These are phyloP conservation scores for Apiotrichum laibachii DNA, from an alignment of 1,284 basidiomycete species.

Conservation along the genomic window DNA sequence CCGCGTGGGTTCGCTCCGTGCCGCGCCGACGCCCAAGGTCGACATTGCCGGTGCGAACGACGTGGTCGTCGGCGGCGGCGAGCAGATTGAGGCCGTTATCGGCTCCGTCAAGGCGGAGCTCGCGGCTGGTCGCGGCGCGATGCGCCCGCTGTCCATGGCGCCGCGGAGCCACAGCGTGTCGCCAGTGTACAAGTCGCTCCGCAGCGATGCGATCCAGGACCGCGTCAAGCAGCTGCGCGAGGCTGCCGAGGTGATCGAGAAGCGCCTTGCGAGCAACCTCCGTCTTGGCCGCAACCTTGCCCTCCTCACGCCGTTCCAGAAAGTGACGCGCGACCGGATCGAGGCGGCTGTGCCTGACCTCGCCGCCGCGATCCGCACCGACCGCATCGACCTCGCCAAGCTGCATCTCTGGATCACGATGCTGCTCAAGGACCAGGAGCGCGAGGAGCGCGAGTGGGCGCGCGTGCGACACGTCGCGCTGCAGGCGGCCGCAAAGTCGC, in stretches of 20 bases:
- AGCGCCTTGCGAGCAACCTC: slow-evolving; percentile 67
- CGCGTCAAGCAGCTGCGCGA: slow-evolving; percentile 49
- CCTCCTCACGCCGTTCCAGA: slow-evolving; percentile 80
- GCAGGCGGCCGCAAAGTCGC: slow-evolving; percentile 62
- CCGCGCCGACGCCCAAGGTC: slow-evolving; percentile 18
- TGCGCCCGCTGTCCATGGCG: slow-evolving; percentile 13
- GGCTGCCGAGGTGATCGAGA: slow-evolving; percentile 60
- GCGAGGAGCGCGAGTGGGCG: slow-evolving; percentile 68
- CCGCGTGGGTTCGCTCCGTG: slow-evolving; percentile 19
- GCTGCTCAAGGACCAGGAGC: slow-evolving; percentile 67
- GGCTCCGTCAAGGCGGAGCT: slow-evolving; percentile 80
- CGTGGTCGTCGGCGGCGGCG: slow-evolving; percentile 39
- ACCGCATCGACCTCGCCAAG: slow-evolving; percentile 70
- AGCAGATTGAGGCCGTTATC: slow-evolving; percentile 67
- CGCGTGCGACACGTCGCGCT: slow-evolving; percentile 67
- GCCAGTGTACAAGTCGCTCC: slow-evolving; percentile 19
- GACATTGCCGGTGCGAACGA: slow-evolving; percentile 40
- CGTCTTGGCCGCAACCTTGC: slow-evolving; percentile 77
- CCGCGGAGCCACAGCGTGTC: not conserved
- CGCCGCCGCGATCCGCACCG: slow-evolving; percentile 63
- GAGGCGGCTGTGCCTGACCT: slow-evolving; percentile 62
- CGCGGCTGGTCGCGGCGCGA: slow-evolving; percentile 52
- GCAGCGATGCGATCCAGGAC: slow-evolving; percentile 27
- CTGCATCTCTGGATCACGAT: slow-evolving; percentile 71
- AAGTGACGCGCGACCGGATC: slow-evolving; percentile 73